Base-by-base conservation (phyloP, 371 early-diverging fungal species). In the Apophysomyces trapeziformis region DNA sequence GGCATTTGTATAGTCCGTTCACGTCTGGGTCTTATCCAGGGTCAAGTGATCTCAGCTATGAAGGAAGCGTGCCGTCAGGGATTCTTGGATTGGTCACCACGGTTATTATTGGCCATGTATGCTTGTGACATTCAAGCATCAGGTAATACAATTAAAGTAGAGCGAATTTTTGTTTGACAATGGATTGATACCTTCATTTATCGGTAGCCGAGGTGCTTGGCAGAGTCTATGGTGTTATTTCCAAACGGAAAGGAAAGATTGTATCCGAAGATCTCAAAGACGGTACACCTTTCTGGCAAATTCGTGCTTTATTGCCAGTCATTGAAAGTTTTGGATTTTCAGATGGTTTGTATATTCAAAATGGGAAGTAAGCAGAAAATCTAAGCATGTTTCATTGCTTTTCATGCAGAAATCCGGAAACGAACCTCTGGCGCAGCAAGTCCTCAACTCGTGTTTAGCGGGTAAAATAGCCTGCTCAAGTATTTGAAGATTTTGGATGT, bases 321-420 rank as follows among this genome's bases (percentile, higher is more conserved):
- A 89, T 96, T 41, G 99, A 99, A 75, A 95, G 96, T 68, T 99
- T 99, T 85, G 99, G 99, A 8, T 98, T 99, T 75, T 90, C 98
- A 21, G 99, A 99, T 73, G 95, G 91, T 91, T 50, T 18, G 54
- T 50, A 11, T 26, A 9, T 50, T 73, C 61, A 35, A 57, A 38
- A 12, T 16, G 41, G 60, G 1, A 41, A 44, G n/a, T 35, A n/a
- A 72, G 7, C 44, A 26, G 41, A 44, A 13, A 26, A 3, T 2
- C 32, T 26, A 26, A 26, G 36, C 6, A 63, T 5, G 39, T 18
- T 57, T 4, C 18, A 38, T 60, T 13, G 39, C 1, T 54, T 21
- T 11, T 35, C 63, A 36, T 65, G 14, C 67, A 90, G 96, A 97
- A 70, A 91, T 99, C 44, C 90, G 98, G 12, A 96, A 93, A 71